phyloP scores from a whole-genome alignment of 257 asterid genomes.

The Dorcoceras hygrometricum region DNA sequence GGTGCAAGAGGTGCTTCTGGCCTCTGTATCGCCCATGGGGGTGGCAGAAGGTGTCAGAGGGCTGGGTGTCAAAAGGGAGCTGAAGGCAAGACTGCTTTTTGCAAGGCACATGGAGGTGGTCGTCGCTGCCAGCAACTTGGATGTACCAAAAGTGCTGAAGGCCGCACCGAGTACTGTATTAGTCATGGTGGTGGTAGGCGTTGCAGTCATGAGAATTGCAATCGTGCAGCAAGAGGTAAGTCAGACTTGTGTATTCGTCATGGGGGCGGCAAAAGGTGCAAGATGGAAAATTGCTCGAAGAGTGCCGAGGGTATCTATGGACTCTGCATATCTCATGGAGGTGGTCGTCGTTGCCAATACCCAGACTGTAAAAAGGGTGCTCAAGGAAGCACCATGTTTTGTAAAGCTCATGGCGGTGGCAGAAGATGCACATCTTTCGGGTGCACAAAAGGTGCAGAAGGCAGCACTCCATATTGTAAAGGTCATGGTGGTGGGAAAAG shows the following conservation, averaged over 20 bases:
- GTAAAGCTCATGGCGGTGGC: constrained; percentile 75
- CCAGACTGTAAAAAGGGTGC: constrained; percentile 56
- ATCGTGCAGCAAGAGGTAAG: constrained; percentile 61
- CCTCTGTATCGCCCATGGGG: constrained; percentile 65
- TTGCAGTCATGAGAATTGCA: constrained; percentile 48
- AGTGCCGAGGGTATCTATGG: constrained; percentile 62
- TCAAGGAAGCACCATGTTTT: constrained; percentile 58
- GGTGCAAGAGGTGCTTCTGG: constrained; percentile 78
- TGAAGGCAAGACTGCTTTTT: constrained; percentile 56
- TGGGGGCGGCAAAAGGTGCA: constrained; percentile 74
- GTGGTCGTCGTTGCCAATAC: constrained; percentile 58
- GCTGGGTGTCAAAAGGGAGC: constrained; percentile 65
- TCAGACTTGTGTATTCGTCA: constrained; percentile 61
- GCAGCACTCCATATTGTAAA: constrained; percentile 57
- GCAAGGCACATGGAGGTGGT: constrained; percentile 67
- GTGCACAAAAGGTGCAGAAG: constrained; percentile 70
- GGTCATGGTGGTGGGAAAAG: constrained; percentile 73
- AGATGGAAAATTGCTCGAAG: constrained; percentile 42
- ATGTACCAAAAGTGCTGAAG: constrained; percentile 67
- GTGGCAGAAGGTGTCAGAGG: constrained; percentile 64
- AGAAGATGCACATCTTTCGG: constrained; percentile 51
- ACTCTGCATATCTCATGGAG: constrained; percentile 71
- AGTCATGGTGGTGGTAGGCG: constrained; percentile 64
- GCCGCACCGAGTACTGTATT: constrained; percentile 59
- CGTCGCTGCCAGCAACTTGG: constrained; percentile 56